Percentiles rank a stretch among this genome's conserved stretches.
phyloP scores from a whole-genome alignment of 352 stramenopile genomes.

The Globisporangium takayamanum region DNA sequence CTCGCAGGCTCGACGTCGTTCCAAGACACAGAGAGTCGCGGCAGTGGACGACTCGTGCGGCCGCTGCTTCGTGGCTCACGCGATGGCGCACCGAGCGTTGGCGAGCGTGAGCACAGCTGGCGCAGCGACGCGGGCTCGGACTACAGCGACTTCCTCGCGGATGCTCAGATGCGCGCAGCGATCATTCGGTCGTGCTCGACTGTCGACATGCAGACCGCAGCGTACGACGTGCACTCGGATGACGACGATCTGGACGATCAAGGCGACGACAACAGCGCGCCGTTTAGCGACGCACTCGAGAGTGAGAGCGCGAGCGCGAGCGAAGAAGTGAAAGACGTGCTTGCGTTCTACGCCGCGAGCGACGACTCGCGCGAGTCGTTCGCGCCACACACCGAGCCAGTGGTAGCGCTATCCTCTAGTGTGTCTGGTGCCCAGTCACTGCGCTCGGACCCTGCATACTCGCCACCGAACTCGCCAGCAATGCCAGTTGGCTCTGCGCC shows the following conservation, averaged over 20 bases:
- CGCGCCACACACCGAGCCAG: too few relatives aligned
- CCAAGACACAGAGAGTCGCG: constrained; percentile 39
- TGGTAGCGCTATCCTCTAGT: not conserved
- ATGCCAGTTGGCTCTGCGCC: constrained; percentile 10
- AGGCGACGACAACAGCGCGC: constrained; percentile 17
- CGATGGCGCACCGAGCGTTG: constrained; percentile 18
- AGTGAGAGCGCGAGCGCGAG: constrained; percentile 24
- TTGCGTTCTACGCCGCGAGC: too few relatives aligned
- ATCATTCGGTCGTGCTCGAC: constrained; percentile 69
- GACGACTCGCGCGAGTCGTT: not conserved
- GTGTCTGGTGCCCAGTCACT: not conserved
- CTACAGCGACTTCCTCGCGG: constrained; percentile 70
- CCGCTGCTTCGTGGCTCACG: constrained; percentile 27
- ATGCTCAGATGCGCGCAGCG: constrained; percentile 73
- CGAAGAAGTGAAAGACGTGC: constrained; percentile 8
- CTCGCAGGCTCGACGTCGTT: constrained; percentile 33
- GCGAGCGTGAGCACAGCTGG: constrained; percentile 50
- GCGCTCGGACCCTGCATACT: not conserved
- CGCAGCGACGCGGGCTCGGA: constrained; percentile 66
- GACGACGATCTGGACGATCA: constrained; percentile 41
- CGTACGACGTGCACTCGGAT: constrained; percentile 39
- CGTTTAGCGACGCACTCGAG: constrained; percentile 13
- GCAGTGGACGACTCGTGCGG: constrained; percentile 20
- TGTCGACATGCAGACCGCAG: constrained; percentile 23
- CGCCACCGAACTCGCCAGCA: constrained; percentile 10